Conservation (phyloP, 257 asterid species). For the Solanum etuberosum region DNA sequence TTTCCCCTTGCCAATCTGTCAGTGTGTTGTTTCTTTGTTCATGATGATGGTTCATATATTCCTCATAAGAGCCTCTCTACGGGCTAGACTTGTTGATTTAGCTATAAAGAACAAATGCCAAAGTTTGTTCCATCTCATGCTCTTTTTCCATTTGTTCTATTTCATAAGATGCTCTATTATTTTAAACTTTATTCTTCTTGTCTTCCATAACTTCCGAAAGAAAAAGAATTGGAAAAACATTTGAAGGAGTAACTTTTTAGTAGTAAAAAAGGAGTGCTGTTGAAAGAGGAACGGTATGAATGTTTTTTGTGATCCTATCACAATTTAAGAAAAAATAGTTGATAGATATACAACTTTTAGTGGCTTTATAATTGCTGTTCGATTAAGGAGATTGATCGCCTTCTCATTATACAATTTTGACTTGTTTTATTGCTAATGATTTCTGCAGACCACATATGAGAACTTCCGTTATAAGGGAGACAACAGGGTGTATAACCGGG, state of each 20-base stretch:
- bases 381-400: background rate
- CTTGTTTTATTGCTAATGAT: background rate
- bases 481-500: conserved; percentile 22
- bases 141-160: background rate
- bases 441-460: conserved; percentile 59
- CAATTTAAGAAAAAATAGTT: background rate
- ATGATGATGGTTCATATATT: no score
- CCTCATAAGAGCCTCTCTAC: background rate
- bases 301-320: background rate
- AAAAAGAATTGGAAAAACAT: background rate
- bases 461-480: conserved; percentile 35
- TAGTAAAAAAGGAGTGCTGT: background rate
- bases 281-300: background rate
- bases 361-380: background rate
- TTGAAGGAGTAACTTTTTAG: background rate
- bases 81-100: background rate
- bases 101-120: background rate
- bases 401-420: background rate
- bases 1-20: background rate
- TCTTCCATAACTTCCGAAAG: background rate
- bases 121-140: background rate
- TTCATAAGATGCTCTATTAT: background rate
- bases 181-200: background rate
- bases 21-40: background rate
- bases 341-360: background rate